These are phyloP conservation scores for Termitomyces sp. DNA, from an alignment of 768 basidiomycete genomes.

Conservation along the genomic window DNA sequence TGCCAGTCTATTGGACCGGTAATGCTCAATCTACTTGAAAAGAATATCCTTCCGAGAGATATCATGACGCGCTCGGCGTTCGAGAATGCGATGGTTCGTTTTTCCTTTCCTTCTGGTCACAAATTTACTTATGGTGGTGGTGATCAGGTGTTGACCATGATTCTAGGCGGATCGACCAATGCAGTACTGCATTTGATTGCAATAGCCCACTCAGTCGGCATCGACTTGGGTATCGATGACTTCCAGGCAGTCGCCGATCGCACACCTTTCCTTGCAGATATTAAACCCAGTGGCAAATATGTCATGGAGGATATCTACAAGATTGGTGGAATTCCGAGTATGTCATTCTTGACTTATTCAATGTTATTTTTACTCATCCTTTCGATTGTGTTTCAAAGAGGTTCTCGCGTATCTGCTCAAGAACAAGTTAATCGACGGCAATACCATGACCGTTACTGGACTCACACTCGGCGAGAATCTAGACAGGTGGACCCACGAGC, in stretches of 20 bases:
- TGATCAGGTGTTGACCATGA: slow-evolving; percentile 85
- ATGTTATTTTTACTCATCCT: background rate
- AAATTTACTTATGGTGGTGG: background rate
- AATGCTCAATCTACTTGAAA: slow-evolving; percentile 85
- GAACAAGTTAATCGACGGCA: slow-evolving; percentile 84
- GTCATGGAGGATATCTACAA: slow-evolving; percentile 98
- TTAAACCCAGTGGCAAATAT: slow-evolving; percentile 97
- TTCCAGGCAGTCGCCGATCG: slow-evolving; percentile 93
- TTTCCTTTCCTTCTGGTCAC: slow-evolving; percentile 2
- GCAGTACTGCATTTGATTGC: slow-evolving; percentile 97
- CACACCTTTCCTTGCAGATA: slow-evolving; percentile 90
- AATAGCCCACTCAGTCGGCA: slow-evolving; percentile 92
- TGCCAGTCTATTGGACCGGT: slow-evolving; percentile 73
- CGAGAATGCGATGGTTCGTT: slow-evolving; percentile 90
- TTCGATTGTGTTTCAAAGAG: slow-evolving; percentile 37
- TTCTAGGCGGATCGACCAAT: slow-evolving; percentile 96
- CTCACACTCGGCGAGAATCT: slow-evolving; percentile 88
- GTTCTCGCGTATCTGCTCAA: slow-evolving; percentile 83
- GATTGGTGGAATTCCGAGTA: slow-evolving; percentile 95
- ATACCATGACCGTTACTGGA: slow-evolving; percentile 89
- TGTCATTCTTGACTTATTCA: slow-evolving; percentile 21
- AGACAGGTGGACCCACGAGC: slow-evolving; percentile 78
- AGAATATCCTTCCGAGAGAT: slow-evolving; percentile 89
- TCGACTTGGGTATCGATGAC: slow-evolving; percentile 85
- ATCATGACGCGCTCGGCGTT: slow-evolving; percentile 98